Conservation (phyloP, 441 rosid species). For the Rhodomyrtus psidioides region DNA sequence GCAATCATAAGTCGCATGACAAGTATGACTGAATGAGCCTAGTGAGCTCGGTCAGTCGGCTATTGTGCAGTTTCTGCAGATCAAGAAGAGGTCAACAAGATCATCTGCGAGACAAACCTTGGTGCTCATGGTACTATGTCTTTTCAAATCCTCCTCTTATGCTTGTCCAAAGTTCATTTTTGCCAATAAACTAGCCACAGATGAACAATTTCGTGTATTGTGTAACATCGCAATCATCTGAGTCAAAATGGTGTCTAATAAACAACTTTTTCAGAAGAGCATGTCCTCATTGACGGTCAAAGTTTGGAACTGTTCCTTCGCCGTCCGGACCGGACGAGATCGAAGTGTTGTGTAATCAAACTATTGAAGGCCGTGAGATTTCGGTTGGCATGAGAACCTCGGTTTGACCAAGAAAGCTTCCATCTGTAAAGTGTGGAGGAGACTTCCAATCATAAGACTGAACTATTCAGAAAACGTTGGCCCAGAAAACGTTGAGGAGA, state of each 20-base stretch:
- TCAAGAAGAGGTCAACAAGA: background rate
- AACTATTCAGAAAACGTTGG: too few species aligned
- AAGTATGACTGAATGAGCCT: background rate
- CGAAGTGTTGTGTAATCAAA: background rate
- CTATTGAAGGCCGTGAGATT: background rate
- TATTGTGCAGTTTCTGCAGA: background rate
- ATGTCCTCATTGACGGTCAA: background rate
- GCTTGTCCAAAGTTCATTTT: background rate
- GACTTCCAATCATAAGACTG: too few species aligned
- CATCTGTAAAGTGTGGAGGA: too few species aligned
- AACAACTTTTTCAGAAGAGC: background rate
- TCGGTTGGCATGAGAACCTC: background rate
- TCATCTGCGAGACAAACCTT: background rate
- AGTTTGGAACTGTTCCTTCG: background rate
- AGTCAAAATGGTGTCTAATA: background rate
- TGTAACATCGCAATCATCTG: background rate
- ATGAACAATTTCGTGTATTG: background rate
- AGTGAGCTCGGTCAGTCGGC: background rate
- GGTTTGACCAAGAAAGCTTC: background rate
- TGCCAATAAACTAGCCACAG: background rate
- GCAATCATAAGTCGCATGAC: background rate
- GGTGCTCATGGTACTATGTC: background rate
- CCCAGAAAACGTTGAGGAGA: too few species aligned
- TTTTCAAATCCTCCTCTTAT: background rate
- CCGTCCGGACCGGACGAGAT: background rate